phyloP scores from a whole-genome alignment of 2,329 filamentous ascomycete species.

The Xylaria sp. region DNA sequence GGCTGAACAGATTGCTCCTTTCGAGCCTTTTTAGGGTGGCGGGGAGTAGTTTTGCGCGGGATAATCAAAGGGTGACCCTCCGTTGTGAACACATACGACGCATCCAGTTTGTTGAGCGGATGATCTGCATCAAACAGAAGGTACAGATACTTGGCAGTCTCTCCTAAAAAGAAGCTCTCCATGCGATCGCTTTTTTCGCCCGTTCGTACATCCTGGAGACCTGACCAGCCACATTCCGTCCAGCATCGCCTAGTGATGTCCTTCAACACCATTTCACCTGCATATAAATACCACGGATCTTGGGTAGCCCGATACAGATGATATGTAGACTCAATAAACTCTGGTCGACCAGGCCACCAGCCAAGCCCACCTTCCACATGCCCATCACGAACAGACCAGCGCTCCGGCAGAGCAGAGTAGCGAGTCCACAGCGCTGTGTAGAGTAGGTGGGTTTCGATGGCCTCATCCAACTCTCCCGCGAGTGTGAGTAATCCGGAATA shows the following conservation, averaged over 20 bases:
- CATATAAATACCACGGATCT: constrained; percentile 95
- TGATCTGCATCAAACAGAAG: constrained; percentile 87
- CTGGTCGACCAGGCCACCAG: constrained; percentile 95
- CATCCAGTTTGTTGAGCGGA: constrained; percentile 86
- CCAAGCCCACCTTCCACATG: constrained; percentile 86
- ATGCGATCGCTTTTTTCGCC: constrained; percentile 93
- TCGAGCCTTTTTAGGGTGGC: constrained; percentile 42
- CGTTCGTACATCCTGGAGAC: constrained; percentile 81
- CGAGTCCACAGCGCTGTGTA: constrained; percentile 95
- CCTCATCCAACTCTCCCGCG: constrained; percentile 90
- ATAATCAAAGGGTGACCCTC: constrained; percentile 95
- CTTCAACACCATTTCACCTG: constrained; percentile 92
- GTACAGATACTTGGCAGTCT: constrained; percentile 96
- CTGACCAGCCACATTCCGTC: constrained; percentile 92
- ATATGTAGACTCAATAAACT: constrained; percentile 97
- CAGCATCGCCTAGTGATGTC: constrained; percentile 91
- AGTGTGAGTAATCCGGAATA: constrained; percentile 89
- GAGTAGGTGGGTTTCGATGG: constrained; percentile 86
- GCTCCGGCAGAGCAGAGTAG: constrained; percentile 91
- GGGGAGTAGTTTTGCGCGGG: constrained; percentile 59
- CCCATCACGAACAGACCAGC: constrained; percentile 88
- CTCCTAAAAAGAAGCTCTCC: constrained; percentile 98
- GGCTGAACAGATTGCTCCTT: constrained; percentile 45
- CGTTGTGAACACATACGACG: constrained; percentile 91
- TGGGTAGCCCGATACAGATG: constrained; percentile 93